phyloP scores from a whole-genome alignment of 495 filamentous ascomycete genomes.

The Daldinia vernicosa region DNA sequence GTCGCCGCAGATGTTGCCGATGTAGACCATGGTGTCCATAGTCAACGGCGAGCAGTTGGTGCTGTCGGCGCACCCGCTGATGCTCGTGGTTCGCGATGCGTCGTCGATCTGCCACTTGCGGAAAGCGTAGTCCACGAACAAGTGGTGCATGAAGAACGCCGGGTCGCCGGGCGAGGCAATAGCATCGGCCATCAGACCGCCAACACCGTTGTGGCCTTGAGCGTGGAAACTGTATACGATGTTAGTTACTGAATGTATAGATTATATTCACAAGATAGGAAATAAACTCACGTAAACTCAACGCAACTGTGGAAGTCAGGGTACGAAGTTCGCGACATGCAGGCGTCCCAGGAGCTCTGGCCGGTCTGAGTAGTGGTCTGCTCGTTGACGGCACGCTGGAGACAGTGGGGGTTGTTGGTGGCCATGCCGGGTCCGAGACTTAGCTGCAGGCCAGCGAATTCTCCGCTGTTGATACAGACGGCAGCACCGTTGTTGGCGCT shows the following conservation, averaged over 20 bases:
- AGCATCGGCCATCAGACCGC: slow-evolving; percentile 63
- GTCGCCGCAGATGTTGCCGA: slow-evolving; percentile 49
- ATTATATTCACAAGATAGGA: neutral
- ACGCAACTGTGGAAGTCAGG: slow-evolving; percentile 47
- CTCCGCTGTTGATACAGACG: slow-evolving; percentile 43
- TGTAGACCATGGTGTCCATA: slow-evolving; percentile 51
- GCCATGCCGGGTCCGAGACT: slow-evolving; percentile 49
- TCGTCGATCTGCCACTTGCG: slow-evolving; percentile 68
- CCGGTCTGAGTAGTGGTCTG: slow-evolving; percentile 42
- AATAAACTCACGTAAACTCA: slow-evolving; percentile 46
- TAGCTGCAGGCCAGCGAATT: slow-evolving; percentile 45
- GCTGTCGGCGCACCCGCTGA: slow-evolving; percentile 47
- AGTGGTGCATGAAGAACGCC: slow-evolving; percentile 71
- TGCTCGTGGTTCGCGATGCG: slow-evolving; percentile 31
- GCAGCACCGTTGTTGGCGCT: slow-evolving; percentile 46
- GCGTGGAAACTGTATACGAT: slow-evolving; percentile 35
- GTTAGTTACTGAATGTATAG: neutral
- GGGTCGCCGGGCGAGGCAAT: slow-evolving; percentile 68
- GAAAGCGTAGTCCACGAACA: slow-evolving; percentile 69
- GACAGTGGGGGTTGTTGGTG: slow-evolving; percentile 46
- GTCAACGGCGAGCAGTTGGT: slow-evolving; percentile 43
- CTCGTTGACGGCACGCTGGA: slow-evolving; percentile 50
- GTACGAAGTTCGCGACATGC: slow-evolving; percentile 43
- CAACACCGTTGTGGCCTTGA: slow-evolving; percentile 48
- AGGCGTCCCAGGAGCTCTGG: slow-evolving; percentile 40